phyloP scores from a whole-genome alignment of 495 filamentous ascomycete species.

The Hypoxylon rickii region DNA sequence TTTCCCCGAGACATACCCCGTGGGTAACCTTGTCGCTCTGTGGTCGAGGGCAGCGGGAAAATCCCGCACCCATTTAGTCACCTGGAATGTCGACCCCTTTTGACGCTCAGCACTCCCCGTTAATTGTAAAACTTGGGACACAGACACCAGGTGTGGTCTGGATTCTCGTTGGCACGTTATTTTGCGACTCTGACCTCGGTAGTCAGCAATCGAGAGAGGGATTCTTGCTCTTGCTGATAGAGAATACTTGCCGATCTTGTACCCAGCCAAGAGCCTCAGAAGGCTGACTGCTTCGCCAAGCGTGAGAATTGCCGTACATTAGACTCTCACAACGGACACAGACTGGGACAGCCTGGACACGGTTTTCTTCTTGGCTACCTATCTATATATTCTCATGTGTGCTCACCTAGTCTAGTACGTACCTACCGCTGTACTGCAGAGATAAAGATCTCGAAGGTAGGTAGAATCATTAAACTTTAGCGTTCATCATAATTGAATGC shows the following conservation, averaged over 20 bases:
- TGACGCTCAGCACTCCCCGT: constrained; percentile 3
- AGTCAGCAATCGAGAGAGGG: constrained; percentile 20
- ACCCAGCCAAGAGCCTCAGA: constrained; percentile 36
- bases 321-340: constrained; percentile 16
- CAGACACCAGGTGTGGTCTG: constrained; percentile 15
- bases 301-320: constrained; percentile 26
- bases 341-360: constrained; percentile 6
- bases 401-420: not conserved
- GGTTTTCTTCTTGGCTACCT: constrained; percentile 21
- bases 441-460: constrained; percentile 1
- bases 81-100: constrained; percentile 6
- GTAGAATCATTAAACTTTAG: not conserved
- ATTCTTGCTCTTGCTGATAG: constrained; percentile 3
- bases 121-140: constrained; percentile 9
- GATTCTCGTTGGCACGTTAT: constrained; percentile 20
- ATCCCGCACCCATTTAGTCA: constrained; percentile 26
- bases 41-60: constrained; percentile 21
- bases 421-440: not conserved
- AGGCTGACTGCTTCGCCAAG: constrained; percentile 38
- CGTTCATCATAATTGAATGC: constrained; percentile 3
- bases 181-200: constrained; percentile 18
- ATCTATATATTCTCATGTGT: constrained; percentile 17
- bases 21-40: constrained; percentile 32
- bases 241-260: constrained; percentile 34
- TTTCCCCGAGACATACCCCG: constrained; percentile 31